Conservation (phyloP, 371 early-diverging fungal genomes). For the Rhizopus sp. region DNA sequence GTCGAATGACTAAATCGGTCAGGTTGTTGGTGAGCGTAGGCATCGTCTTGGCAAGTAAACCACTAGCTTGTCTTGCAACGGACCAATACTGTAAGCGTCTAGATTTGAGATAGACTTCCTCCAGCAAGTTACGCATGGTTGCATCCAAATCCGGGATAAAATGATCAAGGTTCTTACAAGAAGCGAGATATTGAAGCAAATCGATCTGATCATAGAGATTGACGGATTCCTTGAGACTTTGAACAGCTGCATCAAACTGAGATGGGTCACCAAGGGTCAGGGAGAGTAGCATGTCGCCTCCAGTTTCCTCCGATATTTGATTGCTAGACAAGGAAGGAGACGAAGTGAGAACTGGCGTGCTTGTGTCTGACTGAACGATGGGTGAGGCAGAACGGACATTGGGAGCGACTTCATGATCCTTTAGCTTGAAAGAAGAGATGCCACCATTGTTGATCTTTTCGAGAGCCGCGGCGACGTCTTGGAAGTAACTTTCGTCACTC, state of each 20-base stretch:
- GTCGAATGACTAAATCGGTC: constrained; percentile 80
- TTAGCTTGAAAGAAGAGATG: constrained; percentile 48
- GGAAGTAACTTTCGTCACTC: constrained; percentile 47
- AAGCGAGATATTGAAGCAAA: constrained; percentile 79
- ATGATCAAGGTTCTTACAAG: constrained; percentile 66
- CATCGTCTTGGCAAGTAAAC: constrained; percentile 74
- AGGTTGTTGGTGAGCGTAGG: constrained; percentile 79
- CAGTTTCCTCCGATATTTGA: background rate
- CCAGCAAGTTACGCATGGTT: constrained; percentile 66
- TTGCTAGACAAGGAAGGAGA: constrained; percentile 3
- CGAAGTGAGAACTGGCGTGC: background rate
- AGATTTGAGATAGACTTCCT: constrained; percentile 84
- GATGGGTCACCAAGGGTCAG: constrained; percentile 72
- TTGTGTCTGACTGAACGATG: background rate
- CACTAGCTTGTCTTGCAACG: constrained; percentile 84
- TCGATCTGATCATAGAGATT: constrained; percentile 85
- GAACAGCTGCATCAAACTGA: constrained; percentile 64
- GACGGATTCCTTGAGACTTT: constrained; percentile 61
- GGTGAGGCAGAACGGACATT: constrained; percentile 9
- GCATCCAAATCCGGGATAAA: constrained; percentile 54
- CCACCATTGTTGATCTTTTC: constrained; percentile 26
- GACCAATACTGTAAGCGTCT: constrained; percentile 76
- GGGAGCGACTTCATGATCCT: constrained; percentile 47
- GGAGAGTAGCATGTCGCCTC: constrained; percentile 43
- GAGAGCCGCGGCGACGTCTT: constrained; percentile 37